A percentile compares a stretch with the other conserved stretches of the same genome.
Conservation (phyloP, 768 basidiomycete species). For the Pisolithus microcarpus region DNA sequence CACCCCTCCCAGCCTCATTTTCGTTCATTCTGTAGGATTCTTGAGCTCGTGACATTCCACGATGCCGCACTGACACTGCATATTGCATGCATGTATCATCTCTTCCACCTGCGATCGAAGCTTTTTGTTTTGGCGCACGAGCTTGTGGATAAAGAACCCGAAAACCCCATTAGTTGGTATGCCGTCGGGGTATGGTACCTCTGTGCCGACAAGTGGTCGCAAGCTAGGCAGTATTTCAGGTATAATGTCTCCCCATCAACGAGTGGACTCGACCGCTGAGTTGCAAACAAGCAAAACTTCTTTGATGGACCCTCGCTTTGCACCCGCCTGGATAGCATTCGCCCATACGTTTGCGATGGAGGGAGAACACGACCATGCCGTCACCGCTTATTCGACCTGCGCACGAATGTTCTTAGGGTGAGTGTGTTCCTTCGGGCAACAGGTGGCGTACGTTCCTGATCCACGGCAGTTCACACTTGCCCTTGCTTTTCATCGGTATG, state of each 20-base stretch:
- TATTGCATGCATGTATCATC: conserved; percentile 96
- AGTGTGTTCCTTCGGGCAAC: conserved; percentile 27
- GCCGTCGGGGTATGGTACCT: conserved; percentile 98
- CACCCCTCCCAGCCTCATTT: background rate
- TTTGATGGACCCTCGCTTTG: conserved; percentile 93
- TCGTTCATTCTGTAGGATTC: conserved; percentile 48
- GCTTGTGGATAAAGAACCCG: conserved; percentile 89
- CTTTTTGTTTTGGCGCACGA: conserved; percentile 96
- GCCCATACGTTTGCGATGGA: conserved; percentile 96
- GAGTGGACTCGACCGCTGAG: conserved; percentile 2
- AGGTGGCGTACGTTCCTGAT: conserved; percentile 4
- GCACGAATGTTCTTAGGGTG: conserved; percentile 89
- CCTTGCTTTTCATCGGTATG: conserved; percentile 95
- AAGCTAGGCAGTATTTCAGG: conserved; percentile 95
- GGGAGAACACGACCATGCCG: conserved; percentile 97
- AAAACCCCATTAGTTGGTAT: conserved; percentile 94
- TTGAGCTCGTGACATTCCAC: conserved; percentile 79
- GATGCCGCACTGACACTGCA: conserved; percentile 87
- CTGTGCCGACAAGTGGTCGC: conserved; percentile 76
- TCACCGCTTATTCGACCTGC: conserved; percentile 96
- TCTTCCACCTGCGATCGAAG: conserved; percentile 83
- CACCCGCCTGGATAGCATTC: conserved; percentile 95
- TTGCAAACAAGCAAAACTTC: conserved; percentile 72
- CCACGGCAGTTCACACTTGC: conserved; percentile 82
- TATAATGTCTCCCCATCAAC: conserved; percentile 26